phyloP scores from a whole-genome alignment of 352 stramenopile species.

The Globisporangium solare region DNA sequence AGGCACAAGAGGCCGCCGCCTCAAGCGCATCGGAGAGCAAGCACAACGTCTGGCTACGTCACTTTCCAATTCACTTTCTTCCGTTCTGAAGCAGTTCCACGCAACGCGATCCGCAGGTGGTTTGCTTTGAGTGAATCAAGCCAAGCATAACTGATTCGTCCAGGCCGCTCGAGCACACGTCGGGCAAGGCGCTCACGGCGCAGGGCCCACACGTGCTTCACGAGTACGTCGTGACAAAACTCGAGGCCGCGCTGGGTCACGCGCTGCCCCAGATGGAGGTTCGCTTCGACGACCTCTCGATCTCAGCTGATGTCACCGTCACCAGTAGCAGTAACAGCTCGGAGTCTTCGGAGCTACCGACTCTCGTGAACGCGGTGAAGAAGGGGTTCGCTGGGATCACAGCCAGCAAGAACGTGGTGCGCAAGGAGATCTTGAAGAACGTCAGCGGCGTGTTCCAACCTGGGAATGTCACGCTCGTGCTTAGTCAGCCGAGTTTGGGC shows the following conservation, averaged over 20 bases:
- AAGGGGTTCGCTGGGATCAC: slow-evolving; percentile 19
- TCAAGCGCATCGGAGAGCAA: no score
- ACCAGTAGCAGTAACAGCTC: slow-evolving; percentile 11
- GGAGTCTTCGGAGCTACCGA: slow-evolving; percentile 39
- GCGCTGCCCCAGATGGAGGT: slow-evolving; percentile 44
- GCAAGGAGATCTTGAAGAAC: slow-evolving; percentile 13
- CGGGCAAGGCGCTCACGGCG: slow-evolving; percentile 30
- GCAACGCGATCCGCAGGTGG: no score
- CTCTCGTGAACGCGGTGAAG: slow-evolving; percentile 32
- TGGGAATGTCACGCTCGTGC: slow-evolving; percentile 45
- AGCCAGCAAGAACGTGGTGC: slow-evolving; percentile 14
- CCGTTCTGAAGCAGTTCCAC: no score
- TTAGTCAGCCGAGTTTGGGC: slow-evolving; percentile 41
- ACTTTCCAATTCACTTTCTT: no score
- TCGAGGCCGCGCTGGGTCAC: slow-evolving; percentile 31
- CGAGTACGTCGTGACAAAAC: slow-evolving; percentile 22
- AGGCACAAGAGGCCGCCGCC: no score
- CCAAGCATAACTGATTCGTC: no score
- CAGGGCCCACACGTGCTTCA: slow-evolving; percentile 34
- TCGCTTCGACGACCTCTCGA: slow-evolving; percentile 37
- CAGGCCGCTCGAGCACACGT: no score
- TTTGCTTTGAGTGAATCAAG: no score
- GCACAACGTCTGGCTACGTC: no score
- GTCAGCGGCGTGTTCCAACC: slow-evolving; percentile 35
- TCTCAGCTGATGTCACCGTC: slow-evolving; percentile 30